phyloP scores from a whole-genome alignment of 768 basidiomycete species.

The Tremella fuciformis region DNA sequence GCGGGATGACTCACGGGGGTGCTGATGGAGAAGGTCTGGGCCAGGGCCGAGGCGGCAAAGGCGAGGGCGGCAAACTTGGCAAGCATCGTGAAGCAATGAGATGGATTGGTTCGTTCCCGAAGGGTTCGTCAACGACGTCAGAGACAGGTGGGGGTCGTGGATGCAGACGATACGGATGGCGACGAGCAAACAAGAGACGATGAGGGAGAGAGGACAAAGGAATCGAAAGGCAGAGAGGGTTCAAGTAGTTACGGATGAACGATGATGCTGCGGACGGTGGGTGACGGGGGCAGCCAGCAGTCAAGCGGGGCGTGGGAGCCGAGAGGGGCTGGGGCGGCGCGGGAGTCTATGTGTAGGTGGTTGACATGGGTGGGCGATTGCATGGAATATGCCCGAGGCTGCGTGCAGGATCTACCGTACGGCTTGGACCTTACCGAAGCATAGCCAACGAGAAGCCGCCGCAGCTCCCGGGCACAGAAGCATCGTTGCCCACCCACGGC shows the following conservation, averaged over 20 bases:
- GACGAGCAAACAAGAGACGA: neutral
- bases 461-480: too few species aligned
- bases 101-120: constrained; percentile 2
- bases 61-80: constrained; percentile 32
- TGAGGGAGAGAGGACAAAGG: neutral
- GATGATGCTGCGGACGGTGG: neutral
- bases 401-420: too few species aligned
- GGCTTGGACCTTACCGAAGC: too few species aligned
- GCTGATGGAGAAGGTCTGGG: constrained; percentile 42
- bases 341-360: neutral
- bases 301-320: neutral
- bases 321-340: neutral
- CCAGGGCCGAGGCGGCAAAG: constrained; percentile 39
- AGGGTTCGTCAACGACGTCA: neutral
- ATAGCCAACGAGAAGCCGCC: too few species aligned
- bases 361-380: too few species aligned
- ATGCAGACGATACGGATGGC: neutral
- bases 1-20: constrained; percentile 41
- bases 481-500: too few species aligned
- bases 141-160: neutral
- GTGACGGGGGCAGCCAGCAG: neutral
- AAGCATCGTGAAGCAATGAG: constrained; percentile 27
- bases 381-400: too few species aligned
- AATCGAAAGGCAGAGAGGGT: neutral
- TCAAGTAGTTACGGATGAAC: neutral